phyloP scores from a whole-genome alignment of 2,329 filamentous ascomycete genomes.

The Fusarium nygamai region DNA sequence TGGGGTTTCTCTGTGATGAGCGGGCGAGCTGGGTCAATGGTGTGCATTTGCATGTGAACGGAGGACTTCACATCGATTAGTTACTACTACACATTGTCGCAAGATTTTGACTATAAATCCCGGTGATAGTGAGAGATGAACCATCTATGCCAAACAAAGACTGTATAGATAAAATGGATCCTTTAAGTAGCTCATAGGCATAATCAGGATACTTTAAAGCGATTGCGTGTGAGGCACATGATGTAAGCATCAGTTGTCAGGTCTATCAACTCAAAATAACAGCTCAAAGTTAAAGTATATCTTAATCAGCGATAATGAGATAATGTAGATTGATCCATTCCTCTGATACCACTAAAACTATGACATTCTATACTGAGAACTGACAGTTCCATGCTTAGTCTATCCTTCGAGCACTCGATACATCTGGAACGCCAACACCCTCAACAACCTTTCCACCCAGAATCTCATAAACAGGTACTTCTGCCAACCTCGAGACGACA shows the following conservation, averaged over 20 bases:
- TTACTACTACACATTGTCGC: fast-evolving
- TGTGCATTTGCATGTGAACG: not conserved
- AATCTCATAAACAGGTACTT: not conserved
- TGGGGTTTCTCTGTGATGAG: not conserved
- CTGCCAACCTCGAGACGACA: not conserved
- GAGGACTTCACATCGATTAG: not conserved
- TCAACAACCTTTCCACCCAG: not conserved
- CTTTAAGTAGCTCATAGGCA: too few relatives aligned
- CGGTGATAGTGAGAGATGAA: not conserved
- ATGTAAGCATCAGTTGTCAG: too few relatives aligned
- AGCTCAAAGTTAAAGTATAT: too few relatives aligned
- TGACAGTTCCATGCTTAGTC: not conserved
- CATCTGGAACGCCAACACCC: not conserved
- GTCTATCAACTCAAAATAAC: too few relatives aligned
- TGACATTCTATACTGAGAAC: fast-evolving
- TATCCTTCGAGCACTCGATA: not conserved
- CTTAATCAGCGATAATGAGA: not conserved
- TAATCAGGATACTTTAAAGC: too few relatives aligned
- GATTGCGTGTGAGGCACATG: too few relatives aligned
- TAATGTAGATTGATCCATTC: fast-evolving
- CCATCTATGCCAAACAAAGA: not conserved
- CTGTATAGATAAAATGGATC: fast-evolving
- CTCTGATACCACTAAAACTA: fast-evolving
- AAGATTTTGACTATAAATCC: not conserved
- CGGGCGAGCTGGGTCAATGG: not conserved